Base-by-base conservation (phyloP, 257 asterid species). In the Solanum phureja region DNA sequence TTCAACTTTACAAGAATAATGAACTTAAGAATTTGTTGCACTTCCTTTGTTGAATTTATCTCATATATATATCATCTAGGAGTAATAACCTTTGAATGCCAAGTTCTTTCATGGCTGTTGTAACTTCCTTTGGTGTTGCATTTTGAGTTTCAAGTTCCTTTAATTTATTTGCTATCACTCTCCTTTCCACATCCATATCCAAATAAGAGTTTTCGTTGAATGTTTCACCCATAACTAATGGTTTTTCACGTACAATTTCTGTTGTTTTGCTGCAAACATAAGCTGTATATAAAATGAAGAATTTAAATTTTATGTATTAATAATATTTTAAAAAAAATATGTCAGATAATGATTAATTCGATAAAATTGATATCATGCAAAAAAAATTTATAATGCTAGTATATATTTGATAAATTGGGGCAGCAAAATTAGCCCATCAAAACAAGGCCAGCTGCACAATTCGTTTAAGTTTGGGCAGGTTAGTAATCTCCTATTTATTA, bases 51-150 rank as follows among this genome's bases (percentile, higher is more conserved):
- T 46, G 6, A 4, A 46, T 46, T 46, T 46, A 46, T 46, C 56
- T 46, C 19, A 52, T 52, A 16, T 19, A 58, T 19, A 58, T 40
- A 40, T 40, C 46, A 9, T 40, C 4, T 40, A 40, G 46, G 46
- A 40, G 40, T 27, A 34, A 33, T 46, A 34, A 58, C 98, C 96
- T 94, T 88, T 92, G 91, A 16, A 85, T 84, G 75, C 96, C 96
- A 83, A 94, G 91, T 74, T 91, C 90, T 89, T 91, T 93, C 96
- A 93, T 93, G 23, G 88, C 83, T 46, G 37, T 87, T 56, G 88
- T 89, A 24, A 93, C 90, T 82, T 91, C 94, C 34, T 84, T 73
- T 33, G 91, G 83, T 0, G 90, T 88, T 8, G 85, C 77, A 24
- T 93, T 91, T 35, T 18, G 87, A 68, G 87, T 16, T 68, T 90